Base-by-base conservation (phyloP, 1,284 basidiomycete species). In the Ustilago hordei region DNA sequence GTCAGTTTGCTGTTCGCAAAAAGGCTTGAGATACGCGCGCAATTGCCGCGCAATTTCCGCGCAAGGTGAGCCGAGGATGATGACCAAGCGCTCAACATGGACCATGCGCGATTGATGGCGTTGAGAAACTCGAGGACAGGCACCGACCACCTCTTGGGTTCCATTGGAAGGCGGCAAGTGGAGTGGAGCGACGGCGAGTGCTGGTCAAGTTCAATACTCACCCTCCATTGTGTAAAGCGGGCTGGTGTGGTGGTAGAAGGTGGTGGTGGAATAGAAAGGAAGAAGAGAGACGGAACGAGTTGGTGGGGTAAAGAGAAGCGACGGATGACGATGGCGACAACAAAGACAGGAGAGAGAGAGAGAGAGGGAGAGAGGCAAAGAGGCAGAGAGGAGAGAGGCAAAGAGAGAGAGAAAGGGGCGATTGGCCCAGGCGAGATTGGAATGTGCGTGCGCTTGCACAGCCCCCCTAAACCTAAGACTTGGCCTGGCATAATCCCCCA, bases 191-290 rank as follows among this genome's bases (percentile, higher is more conserved):
- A 50, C 9, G 48, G 28, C 48, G 65, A 38, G 31, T 32, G 32
- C 8, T 41, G 48, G 1, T 32, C 43, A 47, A 19, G 23, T 23
- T 31, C 28, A 19, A 19, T 57, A 77, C 75, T 78, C 64, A 78
- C 75, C 75, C 64, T 78, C 75, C 75, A 78, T 78, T 43, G 35
- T 78, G 64, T 64, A 38, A 50, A 43, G 54, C n/a, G 60, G 41
- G 28, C 32, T 38, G 23, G 39, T 55, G 55, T 28, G 32, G 41
- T 39, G 55, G 54, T 19, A 23, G 47, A 28, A 19, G 53, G 39
- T 39, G 60, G 55, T 54, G 55, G 62, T 58, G 62, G 50, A n/a
- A 52, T 15, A 38, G 48, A 48, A 15, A 64, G 47, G 39, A 50
- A 23, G 13, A 60, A 38, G 19, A 34, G n/a, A 47, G 45, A 35